Conservation (phyloP, 2,329 filamentous ascomycete genomes). For the Aquanectria penicillioides region DNA sequence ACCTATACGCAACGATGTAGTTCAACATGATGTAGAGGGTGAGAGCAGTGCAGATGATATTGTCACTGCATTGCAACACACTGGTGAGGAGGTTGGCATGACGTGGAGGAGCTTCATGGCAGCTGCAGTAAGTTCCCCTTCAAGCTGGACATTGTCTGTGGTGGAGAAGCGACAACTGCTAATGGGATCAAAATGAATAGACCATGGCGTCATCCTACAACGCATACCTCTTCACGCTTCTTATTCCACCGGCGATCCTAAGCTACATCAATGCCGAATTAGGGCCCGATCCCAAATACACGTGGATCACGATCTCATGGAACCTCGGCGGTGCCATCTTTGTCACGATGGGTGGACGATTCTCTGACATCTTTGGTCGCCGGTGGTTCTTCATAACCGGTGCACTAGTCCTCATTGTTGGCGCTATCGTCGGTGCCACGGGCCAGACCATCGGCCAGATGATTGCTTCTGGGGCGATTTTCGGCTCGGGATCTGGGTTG, state of each 20-base stretch:
- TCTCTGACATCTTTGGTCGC: constrained; percentile 53
- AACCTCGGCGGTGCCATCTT: constrained; percentile 46
- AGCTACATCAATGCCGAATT: constrained; percentile 48
- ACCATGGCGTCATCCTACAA: constrained; percentile 31
- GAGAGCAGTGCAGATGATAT: constrained; percentile 5
- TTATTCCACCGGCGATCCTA: constrained; percentile 47
- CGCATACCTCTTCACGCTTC: constrained; percentile 48
- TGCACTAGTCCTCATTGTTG: constrained; percentile 45
- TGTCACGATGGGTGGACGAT: constrained; percentile 47
- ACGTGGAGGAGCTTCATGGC: constrained; percentile 24
- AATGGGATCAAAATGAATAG: background rate
- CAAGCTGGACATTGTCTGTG: background rate
- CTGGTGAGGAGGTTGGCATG: constrained; percentile 21
- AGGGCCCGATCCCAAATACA: constrained; percentile 46
- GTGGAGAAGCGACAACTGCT: background rate
- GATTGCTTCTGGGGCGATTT: constrained; percentile 52
- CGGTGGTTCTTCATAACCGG: constrained; percentile 51
- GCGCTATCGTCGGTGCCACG: constrained; percentile 51
- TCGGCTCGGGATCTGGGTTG: constrained; percentile 52
- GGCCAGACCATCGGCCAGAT: constrained; percentile 51
- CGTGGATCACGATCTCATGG: constrained; percentile 49
- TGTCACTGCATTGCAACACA: constrained; percentile 18
- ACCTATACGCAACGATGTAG: background rate
- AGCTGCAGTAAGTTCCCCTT: constrained; percentile 6
- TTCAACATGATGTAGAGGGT: background rate